Base-by-base conservation (phyloP, 768 basidiomycete species). In the Mycena floridula region DNA sequence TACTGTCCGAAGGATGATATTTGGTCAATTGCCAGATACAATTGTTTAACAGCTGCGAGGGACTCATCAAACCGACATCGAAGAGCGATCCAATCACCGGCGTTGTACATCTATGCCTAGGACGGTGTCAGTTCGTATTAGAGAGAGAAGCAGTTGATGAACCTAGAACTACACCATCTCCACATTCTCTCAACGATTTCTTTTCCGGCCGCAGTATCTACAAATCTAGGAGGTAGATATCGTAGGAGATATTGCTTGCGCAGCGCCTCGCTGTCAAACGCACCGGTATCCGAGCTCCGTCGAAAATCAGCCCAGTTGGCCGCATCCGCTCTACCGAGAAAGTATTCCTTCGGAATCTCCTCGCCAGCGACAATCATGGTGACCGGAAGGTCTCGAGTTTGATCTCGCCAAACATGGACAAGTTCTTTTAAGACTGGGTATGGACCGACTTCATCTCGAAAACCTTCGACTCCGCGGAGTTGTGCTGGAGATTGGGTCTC, bases 361-460 rank as follows among this genome's bases (percentile, higher is more conserved):
- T 22, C 27, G 1, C 42, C 42, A 22, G 42, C 24, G 12, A 30
- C 26, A 18, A 43, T 20, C 7, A 32, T 22, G 5, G 42, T 43
- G 24, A 30, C 42, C 13, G 26, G 15, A 18, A 43, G 22, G 5
- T 43, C 42, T 16, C 20, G 25, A 2, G 27, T 43, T 18, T 25
- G 27, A n/a, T 16, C 16, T 21, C 32, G 25, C 42, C 24, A 16
- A 1, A 30, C 18, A 6, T 28, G 42, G 15, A 43, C 25, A 18
- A 43, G 6, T 43, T 43, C 42, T 9, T 43, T 43, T 11, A 43
- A 28, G 7, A 42, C 18, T n/a, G 42, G 25, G 22, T 32, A 32
- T 32, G 22, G 18, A 11, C 25, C 24, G 12, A 27, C 24, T 11
- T 30, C 42, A 16, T 24, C 25, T 12, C 18, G 18, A 25, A 18